Conservation (phyloP, 2,329 filamentous ascomycete species). For the Emergomyces pasteurianus region DNA sequence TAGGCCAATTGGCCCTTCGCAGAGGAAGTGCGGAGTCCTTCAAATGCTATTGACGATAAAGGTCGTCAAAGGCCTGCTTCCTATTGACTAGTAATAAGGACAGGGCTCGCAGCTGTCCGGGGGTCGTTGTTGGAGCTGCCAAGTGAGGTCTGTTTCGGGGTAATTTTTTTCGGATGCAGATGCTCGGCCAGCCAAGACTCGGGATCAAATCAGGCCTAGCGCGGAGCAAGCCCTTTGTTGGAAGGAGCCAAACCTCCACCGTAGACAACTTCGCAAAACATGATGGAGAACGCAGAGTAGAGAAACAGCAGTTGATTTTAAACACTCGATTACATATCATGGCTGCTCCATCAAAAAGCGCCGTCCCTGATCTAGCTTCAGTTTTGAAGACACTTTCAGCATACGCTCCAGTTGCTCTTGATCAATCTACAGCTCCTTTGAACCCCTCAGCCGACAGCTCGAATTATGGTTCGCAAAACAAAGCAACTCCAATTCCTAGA, state of each 20-base stretch:
- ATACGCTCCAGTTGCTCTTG: conserved; percentile 17
- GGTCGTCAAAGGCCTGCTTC: background rate
- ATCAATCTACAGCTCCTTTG: background rate
- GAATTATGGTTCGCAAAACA: conserved; percentile 1
- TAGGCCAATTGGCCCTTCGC: background rate
- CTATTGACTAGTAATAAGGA: background rate
- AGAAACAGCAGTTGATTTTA: background rate
- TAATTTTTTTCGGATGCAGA: background rate
- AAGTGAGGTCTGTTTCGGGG: background rate
- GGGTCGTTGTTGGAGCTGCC: background rate
- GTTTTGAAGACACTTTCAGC: conserved; percentile 32
- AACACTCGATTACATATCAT: background rate
- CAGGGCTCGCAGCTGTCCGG: background rate
- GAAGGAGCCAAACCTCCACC: no score
- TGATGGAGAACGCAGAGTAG: background rate
- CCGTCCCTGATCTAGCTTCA: conserved; percentile 27
- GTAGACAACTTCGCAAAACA: background rate
- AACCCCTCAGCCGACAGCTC: background rate
- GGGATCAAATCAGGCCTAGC: background rate
- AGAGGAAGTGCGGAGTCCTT: no score
- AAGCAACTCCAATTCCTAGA: background rate
- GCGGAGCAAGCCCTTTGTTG: no score
- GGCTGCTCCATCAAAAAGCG: conserved; percentile 12
- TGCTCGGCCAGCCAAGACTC: background rate
- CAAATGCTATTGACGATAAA: background rate